Base-by-base conservation (phyloP, 2,329 filamentous ascomycete species). In the Ascochyta clinopodiicola region DNA sequence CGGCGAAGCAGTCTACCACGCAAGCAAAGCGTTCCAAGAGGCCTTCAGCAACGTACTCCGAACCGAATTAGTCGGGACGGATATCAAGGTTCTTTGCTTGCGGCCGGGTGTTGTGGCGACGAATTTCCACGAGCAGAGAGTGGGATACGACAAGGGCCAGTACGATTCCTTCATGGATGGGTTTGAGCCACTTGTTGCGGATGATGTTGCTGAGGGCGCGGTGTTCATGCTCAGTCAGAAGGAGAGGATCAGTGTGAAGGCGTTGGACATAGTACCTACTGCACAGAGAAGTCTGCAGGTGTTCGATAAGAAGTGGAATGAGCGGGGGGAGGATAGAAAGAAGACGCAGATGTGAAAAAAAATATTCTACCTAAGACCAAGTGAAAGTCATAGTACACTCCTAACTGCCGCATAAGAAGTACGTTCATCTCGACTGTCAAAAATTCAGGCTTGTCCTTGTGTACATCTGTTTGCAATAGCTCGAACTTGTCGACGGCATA, bases 1-100 rank as follows among this genome's bases (percentile, higher is more conserved):
- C 0, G 80, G 81, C 12, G 81, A 83, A 59, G 76, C 79, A 0
- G 79, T 83, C 8, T 81, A 82, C 49, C 80, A 82, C 54, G 73
- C 79, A 4, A 77, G 70, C 57, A 82, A 82, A 59, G 79, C 80
- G 0, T 73, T 70, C 3, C 79, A 80, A 46, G 80, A 83, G 50
- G 81, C 68, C 0, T 82, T 84, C 57, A 79, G 78, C 0, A 82
- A 84, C 50, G 74, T 75, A 1, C 71, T 84, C 9, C 69, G 81
- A 0, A 81, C 74, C 17, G 82, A 85, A 63, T 62, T 82, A 8
- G 66, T 59, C 21, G 78, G 75, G 3, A 80, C 79, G 0, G 76
- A 81, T 56, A 80, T 82, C 50, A 75, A 77, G n/a, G 79, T 82
- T 0, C 51, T 82, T 6, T 78, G 77, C 0, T 56, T 82, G 13